Evolutionary conservation across 257 asterid species (phyloP).

Genomic region (Coffea eugenioides): DNA sequence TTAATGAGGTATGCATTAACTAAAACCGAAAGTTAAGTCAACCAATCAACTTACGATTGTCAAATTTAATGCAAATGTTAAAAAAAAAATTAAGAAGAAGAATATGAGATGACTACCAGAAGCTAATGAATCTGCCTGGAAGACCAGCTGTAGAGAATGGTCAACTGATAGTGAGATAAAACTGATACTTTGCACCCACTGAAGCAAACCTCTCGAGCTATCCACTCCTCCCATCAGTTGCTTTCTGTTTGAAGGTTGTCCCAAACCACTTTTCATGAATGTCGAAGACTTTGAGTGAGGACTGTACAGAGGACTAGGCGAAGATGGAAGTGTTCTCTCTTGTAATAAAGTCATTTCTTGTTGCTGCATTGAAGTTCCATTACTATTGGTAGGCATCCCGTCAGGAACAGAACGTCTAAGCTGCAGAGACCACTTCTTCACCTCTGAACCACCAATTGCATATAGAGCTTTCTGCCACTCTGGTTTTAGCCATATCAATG

Average conservation of each 20-base stretch:
- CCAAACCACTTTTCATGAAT: slow-evolving; percentile 77
- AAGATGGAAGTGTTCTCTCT: slow-evolving; percentile 67
- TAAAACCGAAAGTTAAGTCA: background rate
- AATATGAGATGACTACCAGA: slow-evolving; percentile 50
- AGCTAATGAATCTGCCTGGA: slow-evolving; percentile 74
- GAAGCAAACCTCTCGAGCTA: slow-evolving; percentile 85
- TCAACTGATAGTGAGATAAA: slow-evolving; percentile 84
- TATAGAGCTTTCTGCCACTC: slow-evolving; percentile 99
- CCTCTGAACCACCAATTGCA: slow-evolving; percentile 91
- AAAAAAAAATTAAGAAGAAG: background rate
- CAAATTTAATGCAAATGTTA: background rate
- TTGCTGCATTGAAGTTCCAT: slow-evolving; percentile 81
- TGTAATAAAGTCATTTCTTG: slow-evolving; percentile 83
- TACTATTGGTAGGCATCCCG: slow-evolving; percentile 79
- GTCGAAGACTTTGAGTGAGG: slow-evolving; percentile 74
- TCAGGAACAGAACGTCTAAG: slow-evolving; percentile 86
- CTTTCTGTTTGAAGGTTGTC: slow-evolving; percentile 81
- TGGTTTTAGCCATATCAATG: slow-evolving; percentile 31
- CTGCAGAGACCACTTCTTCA: slow-evolving; percentile 97
- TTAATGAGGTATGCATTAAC: background rate
- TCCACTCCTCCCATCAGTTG: slow-evolving; percentile 81
- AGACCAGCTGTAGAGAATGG: slow-evolving; percentile 79
- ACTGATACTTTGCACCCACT: slow-evolving; percentile 96
- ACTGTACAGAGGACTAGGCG: slow-evolving; percentile 65
- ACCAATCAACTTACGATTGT: background rate